A percentile compares a stretch with the other conserved stretches of the same genome.
Evolutionary conservation across 352 stramenopile genomes (phyloP).

Genomic region (Pythium periplocum): DNA sequence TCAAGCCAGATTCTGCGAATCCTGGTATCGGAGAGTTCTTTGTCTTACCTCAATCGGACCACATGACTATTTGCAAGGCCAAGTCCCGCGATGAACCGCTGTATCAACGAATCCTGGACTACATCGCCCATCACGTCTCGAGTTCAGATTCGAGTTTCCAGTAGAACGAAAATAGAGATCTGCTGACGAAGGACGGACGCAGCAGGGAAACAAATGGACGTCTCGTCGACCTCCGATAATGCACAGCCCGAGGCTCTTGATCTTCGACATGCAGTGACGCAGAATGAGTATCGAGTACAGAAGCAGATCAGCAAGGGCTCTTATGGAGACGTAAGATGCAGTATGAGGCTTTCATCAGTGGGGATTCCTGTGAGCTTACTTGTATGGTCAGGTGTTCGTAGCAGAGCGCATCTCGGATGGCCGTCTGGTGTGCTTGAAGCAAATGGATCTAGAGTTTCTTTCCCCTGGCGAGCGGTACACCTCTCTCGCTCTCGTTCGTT

Average conservation of each 20-base stretch:
- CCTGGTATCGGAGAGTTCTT: constrained; percentile 67
- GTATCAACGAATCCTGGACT: constrained; percentile 35
- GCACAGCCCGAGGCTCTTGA: too few species aligned
- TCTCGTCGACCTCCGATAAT: too few species aligned
- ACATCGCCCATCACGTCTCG: constrained; percentile 8
- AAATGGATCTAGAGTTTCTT: constrained; percentile 44
- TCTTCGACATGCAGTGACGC: too few species aligned
- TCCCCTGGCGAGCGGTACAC: constrained; percentile 34
- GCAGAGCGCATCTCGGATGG: constrained; percentile 24
- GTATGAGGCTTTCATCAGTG: background rate
- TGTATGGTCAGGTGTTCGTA: constrained; percentile 34
- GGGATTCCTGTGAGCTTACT: background rate
- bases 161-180: too few species aligned
- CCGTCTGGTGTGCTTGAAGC: constrained; percentile 43
- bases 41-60: constrained; percentile 51
- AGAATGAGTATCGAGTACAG: constrained; percentile 22
- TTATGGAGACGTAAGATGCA: constrained; percentile 38
- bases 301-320: constrained; percentile 41
- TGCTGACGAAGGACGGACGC: too few species aligned
- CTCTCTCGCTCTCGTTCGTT: background rate
- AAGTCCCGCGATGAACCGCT: constrained; percentile 55
- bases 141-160: too few species aligned
- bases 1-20: constrained; percentile 70
- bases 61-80: constrained; percentile 88
- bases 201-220: too few species aligned